Evolutionary conservation across 176 grass and related monocot genomes (phyloP).

Genomic region (Areca catechu): DNA sequence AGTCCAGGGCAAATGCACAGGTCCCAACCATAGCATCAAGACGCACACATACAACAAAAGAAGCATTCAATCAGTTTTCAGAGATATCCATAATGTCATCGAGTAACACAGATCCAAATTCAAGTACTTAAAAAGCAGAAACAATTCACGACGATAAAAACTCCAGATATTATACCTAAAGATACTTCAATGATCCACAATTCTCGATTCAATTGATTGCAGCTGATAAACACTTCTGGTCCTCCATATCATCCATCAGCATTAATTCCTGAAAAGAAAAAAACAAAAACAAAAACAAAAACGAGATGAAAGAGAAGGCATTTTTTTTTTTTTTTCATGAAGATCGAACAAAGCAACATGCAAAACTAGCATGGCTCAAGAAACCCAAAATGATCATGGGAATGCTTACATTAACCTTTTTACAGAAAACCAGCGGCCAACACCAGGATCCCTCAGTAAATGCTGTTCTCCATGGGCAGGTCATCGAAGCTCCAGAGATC

Average conservation of each 20-base stretch:
- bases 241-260: background rate
- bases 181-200: background rate
- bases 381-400: too few relatives aligned
- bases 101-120: too few relatives aligned
- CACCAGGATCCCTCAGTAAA: conserved; percentile 13
- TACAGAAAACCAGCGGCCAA: conserved; percentile 1
- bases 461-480: conserved; percentile 22
- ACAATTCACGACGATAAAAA: too few relatives aligned
- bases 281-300: background rate
- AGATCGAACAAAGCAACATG: conserved; percentile 2
- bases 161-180: too few relatives aligned
- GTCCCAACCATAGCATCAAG: too few relatives aligned
- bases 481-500: conserved; percentile 46
- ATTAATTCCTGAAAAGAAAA: background rate
- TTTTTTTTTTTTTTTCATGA: conserved; percentile 28
- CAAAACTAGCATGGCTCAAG: too few relatives aligned
- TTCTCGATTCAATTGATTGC: background rate
- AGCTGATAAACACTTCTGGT: background rate
- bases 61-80: too few relatives aligned
- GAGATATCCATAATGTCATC: too few relatives aligned
- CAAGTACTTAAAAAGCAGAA: too few relatives aligned
- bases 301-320: background rate
- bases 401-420: background rate
- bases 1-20: too few relatives aligned
- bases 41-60: too few relatives aligned